Percentiles rank a stretch among this genome's conserved stretches.
Conservation (phyloP, 805 yeast genomes). For the Ogataea naganishii region DNA sequence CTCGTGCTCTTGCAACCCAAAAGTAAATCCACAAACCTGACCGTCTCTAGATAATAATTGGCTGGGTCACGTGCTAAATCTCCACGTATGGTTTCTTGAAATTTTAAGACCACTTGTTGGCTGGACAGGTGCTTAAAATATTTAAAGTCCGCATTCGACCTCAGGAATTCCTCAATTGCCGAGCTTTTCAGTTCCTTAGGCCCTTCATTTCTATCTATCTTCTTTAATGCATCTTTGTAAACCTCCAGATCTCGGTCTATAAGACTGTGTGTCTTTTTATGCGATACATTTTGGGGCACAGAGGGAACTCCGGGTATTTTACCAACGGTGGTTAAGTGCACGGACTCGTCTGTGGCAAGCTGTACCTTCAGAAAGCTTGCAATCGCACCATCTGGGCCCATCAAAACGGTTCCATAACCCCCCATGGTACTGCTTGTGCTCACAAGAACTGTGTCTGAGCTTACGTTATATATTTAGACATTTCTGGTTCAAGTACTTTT, state of each 20-base stretch:
- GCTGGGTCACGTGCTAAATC: background rate
- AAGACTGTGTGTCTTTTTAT: background rate
- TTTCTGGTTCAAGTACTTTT: no score
- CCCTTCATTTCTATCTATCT: background rate
- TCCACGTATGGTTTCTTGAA: background rate
- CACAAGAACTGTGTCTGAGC: no score
- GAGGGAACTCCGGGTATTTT: conserved; percentile 12
- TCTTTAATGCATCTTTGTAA: conserved; percentile 1
- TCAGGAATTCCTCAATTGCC: background rate
- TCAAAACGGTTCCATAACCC: no score
- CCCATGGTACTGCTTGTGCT: no score
- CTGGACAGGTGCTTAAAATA: no score
- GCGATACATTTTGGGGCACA: background rate
- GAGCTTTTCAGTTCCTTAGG: background rate
- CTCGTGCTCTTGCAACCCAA: background rate
- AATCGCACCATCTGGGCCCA: no score
- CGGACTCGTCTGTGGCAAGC: conserved; percentile 15
- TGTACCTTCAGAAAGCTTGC: conserved; percentile 18
- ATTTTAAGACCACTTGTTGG: background rate
- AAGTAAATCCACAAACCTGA: conserved; percentile 1
- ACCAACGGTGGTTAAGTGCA: conserved; percentile 9
- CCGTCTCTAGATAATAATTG: background rate
- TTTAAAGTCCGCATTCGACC: background rate
- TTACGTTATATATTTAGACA: no score
- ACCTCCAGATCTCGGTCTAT: background rate